Percentiles rank a stretch among this genome's conserved stretches.
phyloP scores from a whole-genome alignment of 2,329 filamentous ascomycete genomes.

The Cordyceps fumosorosea region DNA sequence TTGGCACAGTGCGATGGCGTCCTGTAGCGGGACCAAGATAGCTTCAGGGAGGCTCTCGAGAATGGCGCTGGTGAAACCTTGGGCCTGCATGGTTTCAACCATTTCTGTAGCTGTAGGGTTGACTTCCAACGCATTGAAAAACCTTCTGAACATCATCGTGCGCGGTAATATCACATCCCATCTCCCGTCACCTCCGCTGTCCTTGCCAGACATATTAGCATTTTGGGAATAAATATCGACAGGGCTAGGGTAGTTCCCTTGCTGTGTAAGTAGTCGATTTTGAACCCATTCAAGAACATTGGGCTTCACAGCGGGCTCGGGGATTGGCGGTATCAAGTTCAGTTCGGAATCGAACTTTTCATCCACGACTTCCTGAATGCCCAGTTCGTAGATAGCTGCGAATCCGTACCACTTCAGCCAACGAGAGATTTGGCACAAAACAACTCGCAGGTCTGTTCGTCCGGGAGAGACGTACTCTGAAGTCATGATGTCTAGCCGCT shows the following conservation, averaged over 20 bases:
- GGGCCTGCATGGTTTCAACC: constrained; percentile 64
- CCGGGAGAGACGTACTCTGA: constrained; percentile 39
- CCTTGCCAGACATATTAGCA: constrained; percentile 29
- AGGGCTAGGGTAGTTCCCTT: constrained; percentile 35
- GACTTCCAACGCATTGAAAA: constrained; percentile 53
- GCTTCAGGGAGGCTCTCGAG: constrained; percentile 83
- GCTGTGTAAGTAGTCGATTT: constrained; percentile 34
- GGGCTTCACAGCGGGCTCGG: constrained; percentile 28
- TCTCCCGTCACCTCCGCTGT: constrained; percentile 29
- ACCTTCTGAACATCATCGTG: constrained; percentile 61
- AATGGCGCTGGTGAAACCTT: constrained; percentile 56
- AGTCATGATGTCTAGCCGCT: constrained; percentile 64
- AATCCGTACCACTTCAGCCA: constrained; percentile 70
- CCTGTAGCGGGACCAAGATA: constrained; percentile 71
- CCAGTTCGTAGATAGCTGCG: constrained; percentile 42
- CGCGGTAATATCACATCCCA: constrained; percentile 53
- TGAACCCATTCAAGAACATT: constrained; percentile 51
- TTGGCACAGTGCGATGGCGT: constrained; percentile 80
- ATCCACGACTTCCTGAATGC: constrained; percentile 43
- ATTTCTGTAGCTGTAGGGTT: constrained; percentile 51
- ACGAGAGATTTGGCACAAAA: constrained; percentile 71
- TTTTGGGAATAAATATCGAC: constrained; percentile 39
- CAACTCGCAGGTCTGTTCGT: constrained; percentile 53
- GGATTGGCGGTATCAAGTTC: constrained; percentile 25
- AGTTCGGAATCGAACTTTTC: constrained; percentile 31